Percentiles rank a stretch among this genome's conserved stretches.
phyloP scores from a whole-genome alignment of 495 filamentous ascomycete genomes.

The Astrocystis sublimbata region DNA sequence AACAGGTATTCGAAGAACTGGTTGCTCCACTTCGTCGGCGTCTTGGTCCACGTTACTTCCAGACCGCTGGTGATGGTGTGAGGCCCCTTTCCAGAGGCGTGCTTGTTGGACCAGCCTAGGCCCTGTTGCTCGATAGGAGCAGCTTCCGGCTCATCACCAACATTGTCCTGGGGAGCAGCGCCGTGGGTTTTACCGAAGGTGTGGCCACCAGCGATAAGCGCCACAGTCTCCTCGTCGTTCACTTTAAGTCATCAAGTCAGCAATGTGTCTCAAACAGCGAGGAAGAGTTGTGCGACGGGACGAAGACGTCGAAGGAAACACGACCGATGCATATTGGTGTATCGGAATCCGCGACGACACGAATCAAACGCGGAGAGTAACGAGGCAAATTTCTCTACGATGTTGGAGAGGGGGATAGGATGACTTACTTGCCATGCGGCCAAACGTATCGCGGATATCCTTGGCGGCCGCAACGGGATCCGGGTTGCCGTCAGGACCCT shows the following conservation, averaged over 20 bases:
- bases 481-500: slow-evolving; percentile 68
- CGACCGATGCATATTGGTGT: not conserved
- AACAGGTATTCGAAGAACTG: slow-evolving; percentile 70
- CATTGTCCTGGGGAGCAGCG: slow-evolving; percentile 57
- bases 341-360: not conserved
- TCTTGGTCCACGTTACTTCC: slow-evolving; percentile 73
- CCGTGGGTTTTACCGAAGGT: slow-evolving; percentile 76
- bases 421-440: slow-evolving; percentile 62
- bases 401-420: not conserved
- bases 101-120: slow-evolving; percentile 64
- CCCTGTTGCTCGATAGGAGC: slow-evolving; percentile 63
- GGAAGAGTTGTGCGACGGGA: not conserved
- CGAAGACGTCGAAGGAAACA: not conserved
- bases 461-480: slow-evolving; percentile 65
- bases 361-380: too few species aligned
- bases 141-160: slow-evolving; percentile 64
- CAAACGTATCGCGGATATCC: slow-evolving; percentile 71
- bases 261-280: not conserved
- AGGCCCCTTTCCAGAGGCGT: slow-evolving; percentile 60
- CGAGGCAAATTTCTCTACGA: not conserved
- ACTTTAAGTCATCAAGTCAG: slow-evolving; percentile 29
- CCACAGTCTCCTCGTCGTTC: slow-evolving; percentile 76
- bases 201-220: slow-evolving; percentile 74
- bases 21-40: slow-evolving; percentile 68
- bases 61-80: slow-evolving; percentile 71